Conservation (phyloP, 805 yeast genomes). For the Hanseniaspora taiwanica region DNA sequence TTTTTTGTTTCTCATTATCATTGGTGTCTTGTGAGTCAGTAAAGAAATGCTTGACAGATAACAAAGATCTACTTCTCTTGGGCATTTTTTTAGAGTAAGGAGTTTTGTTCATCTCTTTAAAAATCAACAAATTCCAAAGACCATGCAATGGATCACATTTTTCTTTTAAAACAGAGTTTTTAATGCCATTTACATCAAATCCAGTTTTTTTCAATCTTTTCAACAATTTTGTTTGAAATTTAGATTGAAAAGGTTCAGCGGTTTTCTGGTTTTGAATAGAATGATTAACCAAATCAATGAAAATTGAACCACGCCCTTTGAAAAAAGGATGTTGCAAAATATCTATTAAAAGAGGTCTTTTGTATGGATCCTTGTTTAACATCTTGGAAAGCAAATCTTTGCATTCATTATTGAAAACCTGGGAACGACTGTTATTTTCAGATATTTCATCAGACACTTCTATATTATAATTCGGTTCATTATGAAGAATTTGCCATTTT, state of each 20-base stretch:
- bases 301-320: constrained; percentile 30
- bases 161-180: constrained; percentile 40
- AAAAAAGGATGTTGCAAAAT: constrained; percentile 39
- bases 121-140: constrained; percentile 55
- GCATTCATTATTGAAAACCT: constrained; percentile 28
- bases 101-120: constrained; percentile 27
- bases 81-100: constrained; percentile 18
- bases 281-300: constrained; percentile 28
- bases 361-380: constrained; percentile 50
- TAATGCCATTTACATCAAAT: constrained; percentile 48
- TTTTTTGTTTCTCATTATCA: not conserved
- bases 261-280: constrained; percentile 25
- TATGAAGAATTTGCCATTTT: constrained; percentile 43
- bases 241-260: constrained; percentile 38
- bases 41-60: constrained; percentile 21
- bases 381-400: constrained; percentile 37
- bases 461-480: constrained; percentile 47
- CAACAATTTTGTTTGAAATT: constrained; percentile 47
- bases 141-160: constrained; percentile 66
- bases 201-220: constrained; percentile 47
- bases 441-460: not conserved
- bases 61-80: constrained; percentile 24
- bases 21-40: not conserved
- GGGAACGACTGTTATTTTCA: not conserved
- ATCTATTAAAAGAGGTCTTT: constrained; percentile 45